These are phyloP conservation scores for Babesia divergens DNA, from an alignment of 169 alveolate genomes.

Conservation along the genomic window DNA sequence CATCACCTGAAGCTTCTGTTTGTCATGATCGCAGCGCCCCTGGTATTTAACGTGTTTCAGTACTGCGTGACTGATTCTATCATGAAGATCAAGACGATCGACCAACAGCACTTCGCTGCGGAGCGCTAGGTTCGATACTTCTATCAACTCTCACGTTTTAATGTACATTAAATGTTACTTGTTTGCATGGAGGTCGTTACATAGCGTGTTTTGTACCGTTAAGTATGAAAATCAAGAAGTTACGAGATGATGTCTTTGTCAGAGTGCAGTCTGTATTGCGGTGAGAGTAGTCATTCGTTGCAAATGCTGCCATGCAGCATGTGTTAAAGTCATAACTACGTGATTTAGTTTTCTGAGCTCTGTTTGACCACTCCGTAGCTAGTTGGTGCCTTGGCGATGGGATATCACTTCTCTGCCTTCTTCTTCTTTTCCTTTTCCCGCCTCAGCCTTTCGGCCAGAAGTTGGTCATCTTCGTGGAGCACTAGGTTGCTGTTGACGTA, in stretches of 20 bases:
- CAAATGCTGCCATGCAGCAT: too few relatives aligned
- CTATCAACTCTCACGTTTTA: not conserved
- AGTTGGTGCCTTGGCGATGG: not conserved
- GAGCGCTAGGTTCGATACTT: not conserved
- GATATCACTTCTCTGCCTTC: not conserved
- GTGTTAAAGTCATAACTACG: too few relatives aligned
- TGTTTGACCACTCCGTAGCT: too few relatives aligned
- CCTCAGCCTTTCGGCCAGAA: constrained; percentile 30
- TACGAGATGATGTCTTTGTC: not conserved
- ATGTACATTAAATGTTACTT: not conserved
- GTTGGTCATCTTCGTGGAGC: constrained; percentile 47
- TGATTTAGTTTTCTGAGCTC: too few relatives aligned
- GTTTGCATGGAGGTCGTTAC: not conserved
- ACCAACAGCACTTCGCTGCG: not conserved
- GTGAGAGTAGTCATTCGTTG: too few relatives aligned
- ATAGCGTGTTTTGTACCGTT: not conserved
- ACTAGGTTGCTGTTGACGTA: constrained; percentile 50
- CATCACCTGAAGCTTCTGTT: constrained; percentile 50
- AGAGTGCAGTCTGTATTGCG: not conserved
- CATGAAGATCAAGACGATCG: constrained; percentile 40
- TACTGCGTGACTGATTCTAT: constrained; percentile 63
- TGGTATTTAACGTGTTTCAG: constrained; percentile 61
- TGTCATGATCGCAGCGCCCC: constrained; percentile 61
- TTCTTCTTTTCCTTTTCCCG: constrained; percentile 46
- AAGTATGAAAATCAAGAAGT: not conserved